Base-by-base conservation (phyloP, 495 filamentous ascomycete species). In the Sordaria brevicollis region DNA sequence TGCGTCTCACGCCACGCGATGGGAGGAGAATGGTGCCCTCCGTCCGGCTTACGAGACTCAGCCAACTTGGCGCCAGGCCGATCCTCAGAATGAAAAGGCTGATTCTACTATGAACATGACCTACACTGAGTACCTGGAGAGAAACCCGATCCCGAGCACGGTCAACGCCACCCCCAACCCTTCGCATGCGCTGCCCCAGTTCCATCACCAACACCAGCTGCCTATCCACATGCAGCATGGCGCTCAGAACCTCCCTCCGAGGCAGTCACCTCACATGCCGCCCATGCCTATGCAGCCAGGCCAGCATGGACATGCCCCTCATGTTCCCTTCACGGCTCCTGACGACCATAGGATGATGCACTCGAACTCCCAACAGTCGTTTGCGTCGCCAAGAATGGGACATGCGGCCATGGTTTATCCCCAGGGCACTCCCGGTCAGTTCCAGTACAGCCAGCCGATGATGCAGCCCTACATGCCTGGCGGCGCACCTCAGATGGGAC, bases 341-440 rank as follows among this genome's bases (percentile, higher is more conserved):
- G 92, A 96, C 70, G 91, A 92, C 69, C 93, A 95, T 76, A 87
- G 92, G 67, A 95, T 97, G 92, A 86, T 93, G 77, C 92, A 92
- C 41, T 90, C 89, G 1, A 92, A 90, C 35, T 89, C 90, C 21
- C 90, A 90, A 1, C 90, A 93, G 69, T 90, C 92, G 1, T 88
- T 82, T 73, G 90, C 89, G 5, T 96, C 94, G 8, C 93, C 94
- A 34, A 86, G 93, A 38, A 85, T 93, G 76, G 87, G 88, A 66
- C 89, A 86, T 65, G 84, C 86, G 13, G 85, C 87, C 37, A 86
- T 93, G 76, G 88, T 89, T 38, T 94, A 91, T 72, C 87, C 88
- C 5, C 89, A 87, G 4, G 87, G 88, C 6, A 92, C 87, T 34
- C 87, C 87, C 34, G 86, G 84, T 13, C 91, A 92, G 77, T 82